Evolutionary conservation across 192 early-diverging fungal species (phyloP), one percentile per base, ranked within the genome.

Genomic region (Powellomyces hirtus): DNA sequence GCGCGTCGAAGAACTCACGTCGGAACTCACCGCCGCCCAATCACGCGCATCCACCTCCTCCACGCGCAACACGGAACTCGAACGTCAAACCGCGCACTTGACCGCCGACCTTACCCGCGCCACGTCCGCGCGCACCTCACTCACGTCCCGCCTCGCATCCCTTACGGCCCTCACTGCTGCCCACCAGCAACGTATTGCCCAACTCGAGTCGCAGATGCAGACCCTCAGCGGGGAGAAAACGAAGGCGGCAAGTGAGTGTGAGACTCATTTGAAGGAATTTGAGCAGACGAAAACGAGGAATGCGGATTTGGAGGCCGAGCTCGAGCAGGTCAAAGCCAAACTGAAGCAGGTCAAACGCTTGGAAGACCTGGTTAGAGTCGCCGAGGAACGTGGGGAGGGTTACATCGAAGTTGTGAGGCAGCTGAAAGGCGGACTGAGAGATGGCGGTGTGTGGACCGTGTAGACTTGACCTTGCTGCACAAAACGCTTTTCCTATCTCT

Each of bases 371-470:
- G 59, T 60, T 3, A 60, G 35, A 20, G 59, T 38, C 13, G 16
- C 20, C 16, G 59, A 60, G 35, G 59, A 60, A 20, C 59, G 59
- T 18, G 59, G 59, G 4, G 59, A 60, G 10, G 37, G 37, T 6
- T 60, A 60, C 59, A 36, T 60, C 35, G 59, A 60, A 29, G 29
- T 56, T 6, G 53, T 56, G 3, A 56, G 31, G 33, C 53, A 56
- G 53, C 29, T 56, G 4, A 56, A 56, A 29, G 53, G 53, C 53
- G 31, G 53, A 6, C 53, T 56, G 31, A 2, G 53, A 34, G 53
- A 56, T 27, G 53, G 53, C 3, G 53, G 53, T 16, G 53, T 56
- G 6, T 56, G 53, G 53, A 56, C 16, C 53, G 53, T 34, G 16
- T 56, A 31, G 33, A 8, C 2, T 29, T 52, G 51, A n/a, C n/a